These are phyloP conservation scores for Stagonosporopsis chrysanthemi DNA, from an alignment of 2,329 filamentous ascomycete species.

Conservation along the genomic window DNA sequence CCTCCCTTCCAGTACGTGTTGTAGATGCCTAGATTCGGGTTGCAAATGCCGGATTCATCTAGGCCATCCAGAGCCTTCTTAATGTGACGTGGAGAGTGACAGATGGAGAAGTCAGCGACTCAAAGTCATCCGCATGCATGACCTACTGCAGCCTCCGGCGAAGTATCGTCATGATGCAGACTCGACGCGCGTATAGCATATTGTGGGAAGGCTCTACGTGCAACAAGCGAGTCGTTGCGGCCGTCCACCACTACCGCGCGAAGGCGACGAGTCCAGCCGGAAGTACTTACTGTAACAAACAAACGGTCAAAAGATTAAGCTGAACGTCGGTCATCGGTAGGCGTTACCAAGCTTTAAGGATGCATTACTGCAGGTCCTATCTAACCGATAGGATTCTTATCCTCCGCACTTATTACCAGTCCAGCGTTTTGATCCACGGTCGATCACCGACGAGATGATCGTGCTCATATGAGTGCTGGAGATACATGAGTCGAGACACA, in stretches of 20 bases:
- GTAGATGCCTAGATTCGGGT: neutral
- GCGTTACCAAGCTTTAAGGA: slow-evolving; percentile 5
- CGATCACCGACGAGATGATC: slow-evolving; percentile 2
- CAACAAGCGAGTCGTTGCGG: slow-evolving; percentile 3
- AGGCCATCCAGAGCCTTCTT: neutral
- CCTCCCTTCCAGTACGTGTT: neutral
- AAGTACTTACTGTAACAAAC: neutral
- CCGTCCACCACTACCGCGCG: neutral
- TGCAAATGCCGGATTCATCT: neutral
- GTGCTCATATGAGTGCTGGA: neutral
- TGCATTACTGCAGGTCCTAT: slow-evolving; percentile 28
- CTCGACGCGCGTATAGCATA: slow-evolving; percentile 14
- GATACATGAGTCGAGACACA: neutral
- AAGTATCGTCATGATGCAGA: slow-evolving; percentile 14
- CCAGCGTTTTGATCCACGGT: slow-evolving; percentile 1
- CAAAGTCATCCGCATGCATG: neutral
- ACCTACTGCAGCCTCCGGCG: slow-evolving; percentile 1
- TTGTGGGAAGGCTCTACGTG: neutral
- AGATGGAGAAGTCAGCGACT: neutral
- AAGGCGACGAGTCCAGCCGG: slow-evolving; percentile 5
- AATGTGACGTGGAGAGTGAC: neutral
- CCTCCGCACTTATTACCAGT: slow-evolving; percentile 16
- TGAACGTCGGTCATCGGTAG: slow-evolving; percentile 15
- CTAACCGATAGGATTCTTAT: slow-evolving; percentile 34
- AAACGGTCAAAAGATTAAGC: slow-evolving; percentile 8